Base-by-base conservation (phyloP, 2,329 filamentous ascomycete genomes). In the Tothia fuscella region DNA sequence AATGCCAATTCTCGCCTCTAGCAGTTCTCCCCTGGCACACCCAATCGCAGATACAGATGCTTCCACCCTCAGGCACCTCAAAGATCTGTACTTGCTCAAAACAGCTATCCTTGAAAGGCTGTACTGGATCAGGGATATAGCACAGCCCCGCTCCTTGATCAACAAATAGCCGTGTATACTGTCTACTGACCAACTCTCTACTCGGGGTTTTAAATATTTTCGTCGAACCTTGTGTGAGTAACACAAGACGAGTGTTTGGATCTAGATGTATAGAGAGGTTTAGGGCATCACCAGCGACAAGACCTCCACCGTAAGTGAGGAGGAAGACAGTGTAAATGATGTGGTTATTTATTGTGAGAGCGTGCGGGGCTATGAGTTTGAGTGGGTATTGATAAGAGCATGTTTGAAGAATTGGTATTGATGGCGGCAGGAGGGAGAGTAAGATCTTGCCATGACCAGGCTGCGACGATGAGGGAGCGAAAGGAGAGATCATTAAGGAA, bases 311-410 rank as follows among this genome's bases (percentile, higher is more conserved):
- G 57, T 96, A 98, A 1, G 88, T 94, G 37, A 98, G 72, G 28
- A 96, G 71, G 56, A 94, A 96, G 30, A 94, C 78, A 24, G 91
- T 70, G 41, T 70, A 75, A 6, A 87, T 72, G 72, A 70, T 43
- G 78, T 71, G 30, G n/a, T n/a, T n/a, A n/a, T n/a, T n/a, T n/a
- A n/a, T n/a, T 73, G 66, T 36, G 72, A 78, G 67, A 9, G 81
- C 75, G 12, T 79, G 72, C 2, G 89, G 86, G 0, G 87, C 82
- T 47, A 98, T 84, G 44, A 98, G 74, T 61, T 98, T 98, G 35
- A 98, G 71, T 1, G 91, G 91, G 55, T 96, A 98, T 58, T 93
- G 86, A 58, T 93, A 96, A 26, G 79, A 80, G 49, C 94, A 74
- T 24, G 71, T 75, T 46, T 80, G 76, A 22, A 94, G 71, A 34